Base-by-base conservation (phyloP, 768 basidiomycete genomes). In the Wakefieldia striispora region DNA sequence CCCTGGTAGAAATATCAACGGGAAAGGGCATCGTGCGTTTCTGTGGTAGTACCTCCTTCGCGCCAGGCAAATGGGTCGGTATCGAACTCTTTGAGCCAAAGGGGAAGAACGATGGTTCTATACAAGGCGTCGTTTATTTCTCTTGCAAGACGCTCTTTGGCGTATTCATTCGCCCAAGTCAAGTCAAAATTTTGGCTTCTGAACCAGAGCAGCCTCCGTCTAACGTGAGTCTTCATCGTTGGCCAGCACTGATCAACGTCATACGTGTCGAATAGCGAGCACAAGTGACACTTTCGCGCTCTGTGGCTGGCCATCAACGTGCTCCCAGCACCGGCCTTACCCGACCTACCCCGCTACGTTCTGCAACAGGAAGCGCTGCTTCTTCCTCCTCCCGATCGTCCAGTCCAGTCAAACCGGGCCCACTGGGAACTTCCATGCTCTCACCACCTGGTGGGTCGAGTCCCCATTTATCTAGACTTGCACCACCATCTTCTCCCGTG, bases 31-130 rank as follows among this genome's bases (percentile, higher is more conserved):
- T 86, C 40, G 87, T 97, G 40, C 79, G 94, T 20, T 99, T 93
- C 75, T 80, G 77, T 43, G 97, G 95, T 0, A 54, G 81, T 27
- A 95, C 95, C 0, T 76, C 79, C 2, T 97, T 97, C 66, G 80
- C 90, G 19, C 69, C 82, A 2, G 97, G 97, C 0, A 92, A 88
- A 76, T 99, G 95, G 95, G 78, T 97, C 43, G 97, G 97, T 10
- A 83, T 98, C 45, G 94, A 95, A 62, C 79, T 99, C 40, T 80
- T 78, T 49, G 84, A 86, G 59, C 70, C 81, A 8, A 86, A 81
- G 39, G 97, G 97, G 34, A 99, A 98, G 84, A 99, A 99, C 73
- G 91, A 98, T 59, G 97, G 97, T 1, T 80, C 83, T 1, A 88
- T 99, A 8, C 75, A 85, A 31, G 92, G 87, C 14, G 69, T 82